These are phyloP conservation scores for Colletotrichum graminicola DNA, from an alignment of 2,329 filamentous ascomycete species.

Conservation along the genomic window DNA sequence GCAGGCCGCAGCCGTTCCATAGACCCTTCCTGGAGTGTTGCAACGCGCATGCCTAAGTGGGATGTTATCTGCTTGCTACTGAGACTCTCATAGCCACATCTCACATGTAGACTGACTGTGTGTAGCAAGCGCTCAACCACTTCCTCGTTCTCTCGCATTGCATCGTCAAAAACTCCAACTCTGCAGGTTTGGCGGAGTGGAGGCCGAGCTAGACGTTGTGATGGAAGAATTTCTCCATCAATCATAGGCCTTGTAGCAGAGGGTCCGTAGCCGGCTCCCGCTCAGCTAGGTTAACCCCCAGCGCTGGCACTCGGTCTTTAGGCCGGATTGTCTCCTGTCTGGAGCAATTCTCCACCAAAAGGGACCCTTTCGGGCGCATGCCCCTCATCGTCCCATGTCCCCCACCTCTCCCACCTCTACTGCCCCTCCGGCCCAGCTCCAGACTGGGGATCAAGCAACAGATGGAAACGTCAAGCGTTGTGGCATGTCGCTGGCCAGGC, in stretches of 20 bases:
- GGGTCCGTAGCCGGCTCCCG: constrained; percentile 25
- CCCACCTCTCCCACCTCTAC: constrained; percentile 11
- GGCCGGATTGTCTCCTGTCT: constrained; percentile 29
- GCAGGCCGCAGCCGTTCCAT: too few relatives aligned
- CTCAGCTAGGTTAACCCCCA: constrained; percentile 17
- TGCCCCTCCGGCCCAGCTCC: constrained; percentile 30
- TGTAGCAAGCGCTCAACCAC: not conserved
- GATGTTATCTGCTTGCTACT: too few relatives aligned
- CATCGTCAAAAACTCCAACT: not conserved
- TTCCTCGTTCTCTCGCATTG: not conserved
- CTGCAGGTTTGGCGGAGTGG: constrained; percentile 7
- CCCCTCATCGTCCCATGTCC: constrained; percentile 28
- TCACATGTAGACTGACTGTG: not conserved
- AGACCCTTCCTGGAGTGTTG: too few relatives aligned
- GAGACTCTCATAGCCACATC: too few relatives aligned
- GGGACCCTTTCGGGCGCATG: constrained; percentile 35
- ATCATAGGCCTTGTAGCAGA: constrained; percentile 43
- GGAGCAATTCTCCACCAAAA: constrained; percentile 35
- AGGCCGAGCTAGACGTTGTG: constrained; percentile 16
- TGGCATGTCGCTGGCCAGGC: constrained; percentile 19
- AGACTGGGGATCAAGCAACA: constrained; percentile 31
- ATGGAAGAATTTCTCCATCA: constrained; percentile 49
- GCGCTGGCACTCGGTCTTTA: constrained; percentile 31
- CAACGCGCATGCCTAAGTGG: too few relatives aligned
- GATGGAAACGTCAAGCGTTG: constrained; percentile 25